Conservation (phyloP, 2,329 filamentous ascomycete genomes). For the Rhynchosporium agropyri region DNA sequence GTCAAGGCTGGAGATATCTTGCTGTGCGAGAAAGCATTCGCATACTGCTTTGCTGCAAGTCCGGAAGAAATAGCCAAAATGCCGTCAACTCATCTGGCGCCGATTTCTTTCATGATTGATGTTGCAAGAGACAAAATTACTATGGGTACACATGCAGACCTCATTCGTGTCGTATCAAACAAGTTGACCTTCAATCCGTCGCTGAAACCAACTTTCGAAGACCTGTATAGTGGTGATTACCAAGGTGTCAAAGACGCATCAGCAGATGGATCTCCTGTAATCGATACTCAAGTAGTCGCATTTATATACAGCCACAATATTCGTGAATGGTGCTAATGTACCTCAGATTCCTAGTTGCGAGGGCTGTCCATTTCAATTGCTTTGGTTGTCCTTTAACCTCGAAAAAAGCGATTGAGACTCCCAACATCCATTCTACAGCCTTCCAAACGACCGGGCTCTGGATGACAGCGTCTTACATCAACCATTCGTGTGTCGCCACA, state of each 20-base stretch:
- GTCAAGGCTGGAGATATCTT: slow-evolving; percentile 54
- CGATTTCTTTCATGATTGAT: background rate
- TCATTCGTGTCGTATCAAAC: slow-evolving; percentile 37
- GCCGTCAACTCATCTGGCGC: background rate
- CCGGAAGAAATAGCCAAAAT: background rate
- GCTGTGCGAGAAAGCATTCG: slow-evolving; percentile 59
- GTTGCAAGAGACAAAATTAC: background rate
- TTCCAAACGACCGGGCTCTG: slow-evolving; percentile 31
- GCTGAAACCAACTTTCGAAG: slow-evolving; percentile 38
- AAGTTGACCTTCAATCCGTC: slow-evolving; percentile 45
- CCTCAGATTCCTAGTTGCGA: slow-evolving; percentile 52
- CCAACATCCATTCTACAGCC: background rate
- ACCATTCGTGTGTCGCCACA: slow-evolving; percentile 33
- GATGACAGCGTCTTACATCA: slow-evolving; percentile 29
- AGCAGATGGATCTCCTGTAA: slow-evolving; percentile 27
- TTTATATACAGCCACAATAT: background rate
- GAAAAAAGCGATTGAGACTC: slow-evolving; percentile 27
- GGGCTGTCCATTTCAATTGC: slow-evolving; percentile 48
- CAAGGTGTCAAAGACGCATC: background rate
- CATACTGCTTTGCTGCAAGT: slow-evolving; percentile 21
- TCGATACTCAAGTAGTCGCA: slow-evolving; percentile 37
- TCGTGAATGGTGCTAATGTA: slow-evolving; percentile 34
- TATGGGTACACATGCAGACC: background rate
- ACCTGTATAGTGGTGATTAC: slow-evolving; percentile 40
- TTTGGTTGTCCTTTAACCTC: slow-evolving; percentile 43